A percentile compares a stretch with the other conserved stretches of the same genome.
Evolutionary conservation across 345 rosid genomes (phyloP).

Genomic region (Populus deltoides): DNA sequence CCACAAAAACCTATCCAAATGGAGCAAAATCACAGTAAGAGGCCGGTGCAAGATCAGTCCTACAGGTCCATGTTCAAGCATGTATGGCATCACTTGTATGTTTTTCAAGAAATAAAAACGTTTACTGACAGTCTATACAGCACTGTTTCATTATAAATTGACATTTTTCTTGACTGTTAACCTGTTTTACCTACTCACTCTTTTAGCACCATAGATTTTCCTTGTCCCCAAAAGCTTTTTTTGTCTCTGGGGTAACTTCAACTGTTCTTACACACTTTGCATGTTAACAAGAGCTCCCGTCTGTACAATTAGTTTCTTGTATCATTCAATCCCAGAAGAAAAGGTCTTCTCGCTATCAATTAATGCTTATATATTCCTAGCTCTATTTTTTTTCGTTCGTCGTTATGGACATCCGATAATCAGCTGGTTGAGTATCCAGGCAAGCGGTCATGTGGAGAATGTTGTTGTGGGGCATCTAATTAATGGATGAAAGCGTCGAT

Average conservation of each 20-base stretch:
- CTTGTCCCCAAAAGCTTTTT: not conserved
- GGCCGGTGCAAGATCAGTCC: not conserved
- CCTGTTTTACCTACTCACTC: slow-evolving; percentile 17
- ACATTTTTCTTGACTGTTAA: slow-evolving; percentile 12
- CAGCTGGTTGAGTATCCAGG: not conserved
- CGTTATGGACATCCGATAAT: not conserved
- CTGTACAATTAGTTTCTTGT: not conserved
- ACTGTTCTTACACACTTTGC: not conserved
- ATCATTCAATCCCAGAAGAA: not conserved
- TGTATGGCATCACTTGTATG: slow-evolving; percentile 1
- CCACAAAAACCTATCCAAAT: not conserved
- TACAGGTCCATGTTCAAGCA: not conserved
- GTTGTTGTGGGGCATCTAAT: slow-evolving; percentile 5
- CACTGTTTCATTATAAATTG: not conserved
- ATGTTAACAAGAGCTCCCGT: not conserved
- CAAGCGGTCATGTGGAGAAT: not conserved
- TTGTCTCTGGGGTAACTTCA: not conserved
- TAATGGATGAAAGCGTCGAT: slow-evolving; percentile 4
- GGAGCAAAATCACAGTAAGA: not conserved
- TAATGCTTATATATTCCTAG: not conserved
- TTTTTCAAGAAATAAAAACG: not conserved
- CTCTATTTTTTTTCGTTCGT: not conserved
- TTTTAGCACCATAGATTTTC: not conserved
- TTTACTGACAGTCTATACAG: not conserved
- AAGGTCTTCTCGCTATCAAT: not conserved